Percentiles rank a stretch among this genome's conserved stretches.
phyloP scores from a whole-genome alignment of 2,329 filamentous ascomycete species.

The Pseudogymnoascus sp. region DNA sequence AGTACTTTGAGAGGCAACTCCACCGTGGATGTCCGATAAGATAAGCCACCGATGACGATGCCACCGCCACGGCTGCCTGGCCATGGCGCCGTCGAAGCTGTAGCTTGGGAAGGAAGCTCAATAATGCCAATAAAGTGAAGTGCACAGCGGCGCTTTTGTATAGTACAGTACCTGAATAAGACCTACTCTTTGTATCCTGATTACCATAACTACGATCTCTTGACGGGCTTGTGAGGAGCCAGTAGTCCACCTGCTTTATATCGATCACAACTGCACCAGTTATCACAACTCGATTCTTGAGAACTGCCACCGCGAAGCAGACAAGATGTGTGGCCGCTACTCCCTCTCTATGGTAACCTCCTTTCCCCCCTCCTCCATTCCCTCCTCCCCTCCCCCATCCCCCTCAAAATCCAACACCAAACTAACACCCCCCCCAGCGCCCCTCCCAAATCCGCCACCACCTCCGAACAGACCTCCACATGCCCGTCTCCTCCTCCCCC shows the following conservation, averaged over 20 bases:
- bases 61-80: background rate
- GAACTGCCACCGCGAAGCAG: background rate
- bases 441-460: conserved; percentile 67
- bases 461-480: conserved; percentile 59
- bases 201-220: background rate
- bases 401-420: background rate
- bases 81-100: background rate
- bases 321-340: conserved; percentile 28
- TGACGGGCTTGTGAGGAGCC: too few relatives aligned
- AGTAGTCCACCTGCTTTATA: too few relatives aligned
- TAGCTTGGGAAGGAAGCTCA: background rate
- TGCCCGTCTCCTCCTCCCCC: conserved; percentile 64
- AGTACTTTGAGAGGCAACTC: background rate
- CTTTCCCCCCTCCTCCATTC: background rate
- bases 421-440: conserved; percentile 42
- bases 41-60: background rate
- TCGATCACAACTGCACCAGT: background rate
- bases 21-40: background rate
- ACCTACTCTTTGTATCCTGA: background rate
- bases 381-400: background rate
- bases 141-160: background rate
- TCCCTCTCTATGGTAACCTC: conserved; percentile 23
- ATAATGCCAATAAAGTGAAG: background rate
- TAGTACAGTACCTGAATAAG: background rate
- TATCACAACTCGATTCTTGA: background rate